Conservation (phyloP, 352 stramenopile species). For the Pythium folliculosum region DNA sequence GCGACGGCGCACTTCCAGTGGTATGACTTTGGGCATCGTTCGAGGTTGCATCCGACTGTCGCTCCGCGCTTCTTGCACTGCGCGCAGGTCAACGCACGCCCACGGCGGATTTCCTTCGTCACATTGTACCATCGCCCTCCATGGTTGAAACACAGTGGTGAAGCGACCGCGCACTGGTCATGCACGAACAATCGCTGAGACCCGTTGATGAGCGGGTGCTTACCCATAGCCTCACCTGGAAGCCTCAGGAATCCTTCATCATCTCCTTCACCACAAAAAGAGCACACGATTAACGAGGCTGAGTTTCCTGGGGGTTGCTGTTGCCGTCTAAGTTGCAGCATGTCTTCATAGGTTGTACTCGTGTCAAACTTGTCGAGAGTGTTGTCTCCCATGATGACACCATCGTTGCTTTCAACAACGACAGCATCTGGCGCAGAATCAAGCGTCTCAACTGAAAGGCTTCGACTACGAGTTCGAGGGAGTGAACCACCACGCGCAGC, state of each 20-base stretch:
- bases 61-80: conserved; percentile 72
- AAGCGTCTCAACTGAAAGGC: conserved; percentile 22
- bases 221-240: conserved; percentile 73
- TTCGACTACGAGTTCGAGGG: conserved; percentile 22
- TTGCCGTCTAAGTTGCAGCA: conserved; percentile 58
- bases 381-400: conserved; percentile 81
- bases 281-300: conserved; percentile 63
- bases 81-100: conserved; percentile 63
- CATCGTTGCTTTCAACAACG: conserved; percentile 82
- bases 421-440: conserved; percentile 42
- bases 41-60: conserved; percentile 75
- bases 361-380: conserved; percentile 81
- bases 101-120: conserved; percentile 77
- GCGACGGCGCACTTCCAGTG: conserved; percentile 83
- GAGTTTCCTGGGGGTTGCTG: conserved; percentile 36
- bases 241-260: conserved; percentile 73
- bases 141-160: conserved; percentile 79
- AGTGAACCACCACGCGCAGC: conserved; percentile 36
- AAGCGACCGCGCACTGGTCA: conserved; percentile 85
- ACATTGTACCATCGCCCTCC: conserved; percentile 85
- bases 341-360: conserved; percentile 57
- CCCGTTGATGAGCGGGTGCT: conserved; percentile 68
- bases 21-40: conserved; percentile 68
- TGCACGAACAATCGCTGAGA: conserved; percentile 81
- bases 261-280: conserved; percentile 77